Conservation (phyloP, 345 rosid species). For the Turnera subulata region DNA sequence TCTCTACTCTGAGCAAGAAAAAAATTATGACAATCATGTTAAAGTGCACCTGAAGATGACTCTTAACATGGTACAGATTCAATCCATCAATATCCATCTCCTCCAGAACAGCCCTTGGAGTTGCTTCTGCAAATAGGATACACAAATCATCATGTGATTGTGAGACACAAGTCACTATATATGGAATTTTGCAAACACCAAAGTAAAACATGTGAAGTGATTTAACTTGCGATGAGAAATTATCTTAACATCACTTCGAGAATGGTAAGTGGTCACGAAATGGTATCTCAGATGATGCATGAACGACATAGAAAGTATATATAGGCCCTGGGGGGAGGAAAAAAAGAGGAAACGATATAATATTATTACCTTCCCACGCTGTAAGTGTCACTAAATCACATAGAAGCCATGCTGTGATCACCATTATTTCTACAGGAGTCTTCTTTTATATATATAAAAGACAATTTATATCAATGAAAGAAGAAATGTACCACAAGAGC, state of each 20-base stretch:
- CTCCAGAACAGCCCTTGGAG: neutral
- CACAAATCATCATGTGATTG: too few relatives aligned
- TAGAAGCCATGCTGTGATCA: neutral
- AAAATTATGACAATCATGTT: neutral
- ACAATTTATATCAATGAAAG: too few relatives aligned
- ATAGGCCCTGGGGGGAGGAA: too few relatives aligned
- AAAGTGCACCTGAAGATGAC: neutral
- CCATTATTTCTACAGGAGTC: too few relatives aligned
- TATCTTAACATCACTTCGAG: neutral
- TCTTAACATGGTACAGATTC: neutral
- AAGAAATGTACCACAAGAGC: too few relatives aligned
- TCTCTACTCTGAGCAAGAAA: too few relatives aligned
- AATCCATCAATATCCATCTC: neutral
- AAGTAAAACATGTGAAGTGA: neutral
- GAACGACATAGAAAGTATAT: neutral
- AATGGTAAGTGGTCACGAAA: neutral
- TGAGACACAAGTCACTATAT: neutral
- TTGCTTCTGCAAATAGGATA: neutral
- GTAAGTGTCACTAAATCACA: neutral
- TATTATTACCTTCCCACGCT: neutral
- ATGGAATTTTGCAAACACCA: neutral
- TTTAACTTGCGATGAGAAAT: neutral
- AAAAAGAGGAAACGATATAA: neutral
- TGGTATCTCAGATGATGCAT: neutral
- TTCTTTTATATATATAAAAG: too few relatives aligned